Base-by-base conservation (phyloP, 306 rosid species). In the Fagus crenata region DNA sequence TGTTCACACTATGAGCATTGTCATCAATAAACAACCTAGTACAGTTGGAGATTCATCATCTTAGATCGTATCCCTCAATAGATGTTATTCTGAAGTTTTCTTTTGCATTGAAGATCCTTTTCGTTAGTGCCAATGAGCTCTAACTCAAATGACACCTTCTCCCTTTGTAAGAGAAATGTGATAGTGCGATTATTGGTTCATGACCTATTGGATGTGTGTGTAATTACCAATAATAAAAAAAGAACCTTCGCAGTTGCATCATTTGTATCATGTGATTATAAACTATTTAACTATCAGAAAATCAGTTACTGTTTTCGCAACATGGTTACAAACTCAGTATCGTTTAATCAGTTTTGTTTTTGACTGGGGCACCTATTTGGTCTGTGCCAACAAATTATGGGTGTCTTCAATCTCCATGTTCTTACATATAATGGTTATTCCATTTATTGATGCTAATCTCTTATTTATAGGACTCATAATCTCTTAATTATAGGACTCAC, bases 401-500 rank as follows among this genome's bases (percentile, higher is more conserved):
- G 40, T 51, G 15, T 60, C 75, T 31, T 60, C 33, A 13, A 22
- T 61, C 53, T 72, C 72, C 72, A 72, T 78, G 59, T 63, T 65
- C 82, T 11, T 49, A n/a, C 31, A 46, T 67, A 55, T 69, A 67
- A 63, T 35, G 42, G 55, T 12, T 37, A 33, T 67, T 41, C 70
- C 69, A 67, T 55, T 9, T 54, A 15, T 36, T 80, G 67, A n/a
- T 73, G 31, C 7, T 37, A 4, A 6, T 71, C 9, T 49, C 40
- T 75, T 61, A 54, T 32, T 33, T 68, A 49, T 2, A 56, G 7
- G 32, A 42, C 73, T 22, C 71, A 59, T 22, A 22, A 22, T 22
- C 28, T 49, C 40, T 75, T 61, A 54, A 32, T 33, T 68, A 49
- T 2, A 56, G 7, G 32, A 42, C 73, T 22, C 71, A 59, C 9